Evolutionary conservation across 495 filamentous ascomycete species (phyloP).

Genomic region (Halenospora varia): DNA sequence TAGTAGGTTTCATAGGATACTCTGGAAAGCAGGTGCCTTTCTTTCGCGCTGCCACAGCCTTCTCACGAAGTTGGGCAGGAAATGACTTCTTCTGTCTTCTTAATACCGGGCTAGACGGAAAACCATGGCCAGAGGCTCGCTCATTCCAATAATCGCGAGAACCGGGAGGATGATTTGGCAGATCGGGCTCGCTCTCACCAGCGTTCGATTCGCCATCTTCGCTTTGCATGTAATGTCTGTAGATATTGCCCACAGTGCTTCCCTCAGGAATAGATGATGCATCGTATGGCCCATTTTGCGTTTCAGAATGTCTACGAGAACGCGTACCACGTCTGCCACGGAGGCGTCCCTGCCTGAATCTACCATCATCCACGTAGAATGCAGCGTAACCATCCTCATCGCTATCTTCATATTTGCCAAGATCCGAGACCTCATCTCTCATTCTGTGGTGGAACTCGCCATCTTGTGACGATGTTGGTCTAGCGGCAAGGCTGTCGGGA

Average conservation of each 20-base stretch:
- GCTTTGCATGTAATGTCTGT: constrained; percentile 9
- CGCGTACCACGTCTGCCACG: not conserved
- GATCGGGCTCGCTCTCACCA: not conserved
- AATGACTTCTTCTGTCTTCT: not conserved
- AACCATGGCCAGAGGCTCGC: not conserved
- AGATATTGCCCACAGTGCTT: constrained; percentile 21
- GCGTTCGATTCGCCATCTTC: not conserved
- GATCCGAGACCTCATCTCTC: not conserved
- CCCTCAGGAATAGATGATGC: constrained; percentile 7
- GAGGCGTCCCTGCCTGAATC: not conserved
- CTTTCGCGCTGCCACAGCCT: not conserved
- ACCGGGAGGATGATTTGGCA: not conserved
- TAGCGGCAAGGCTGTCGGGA: not conserved
- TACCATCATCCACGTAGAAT: not conserved
- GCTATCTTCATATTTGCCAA: not conserved
- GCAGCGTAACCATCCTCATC: not conserved
- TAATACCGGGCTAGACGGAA: not conserved
- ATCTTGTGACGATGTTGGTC: not conserved
- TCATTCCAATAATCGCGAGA: not conserved
- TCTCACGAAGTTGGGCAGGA: not conserved
- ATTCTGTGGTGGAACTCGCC: not conserved
- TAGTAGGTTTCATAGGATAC: not conserved
- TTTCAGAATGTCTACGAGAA: not conserved
- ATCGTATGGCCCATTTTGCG: not conserved
- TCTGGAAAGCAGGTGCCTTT: not conserved